Percentiles rank a stretch among this genome's conserved stretches.
These are phyloP conservation scores for Fusarium sublunatum DNA, from an alignment of 2,329 filamentous ascomycete species.

Conservation along the genomic window DNA sequence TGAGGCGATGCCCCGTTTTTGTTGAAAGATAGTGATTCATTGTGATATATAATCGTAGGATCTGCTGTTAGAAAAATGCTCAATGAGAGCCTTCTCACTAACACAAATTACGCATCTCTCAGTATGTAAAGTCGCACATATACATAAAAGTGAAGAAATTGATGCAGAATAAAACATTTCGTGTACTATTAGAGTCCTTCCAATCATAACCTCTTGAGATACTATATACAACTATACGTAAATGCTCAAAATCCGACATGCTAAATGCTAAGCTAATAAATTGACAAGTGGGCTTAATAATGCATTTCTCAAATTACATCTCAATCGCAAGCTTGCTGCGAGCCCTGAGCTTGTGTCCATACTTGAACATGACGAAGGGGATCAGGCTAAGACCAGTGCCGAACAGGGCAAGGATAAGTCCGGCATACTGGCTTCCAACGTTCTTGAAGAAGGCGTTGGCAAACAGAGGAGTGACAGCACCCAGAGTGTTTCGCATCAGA, in stretches of 20 bases:
- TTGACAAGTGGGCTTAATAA: not conserved
- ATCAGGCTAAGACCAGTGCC: slow-evolving; percentile 36
- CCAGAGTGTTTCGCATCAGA: slow-evolving; percentile 38
- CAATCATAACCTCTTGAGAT: too few relatives aligned
- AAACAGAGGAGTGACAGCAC: slow-evolving; percentile 37
- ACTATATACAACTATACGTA: not conserved
- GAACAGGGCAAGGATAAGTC: slow-evolving; percentile 35
- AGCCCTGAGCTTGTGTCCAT: slow-evolving; percentile 33
- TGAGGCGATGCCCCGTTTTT: not conserved
- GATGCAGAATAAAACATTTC: too few relatives aligned
- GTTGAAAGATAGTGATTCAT: accelerated
- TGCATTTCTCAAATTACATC: slow-evolving; percentile 13
- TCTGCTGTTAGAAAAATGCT: too few relatives aligned
- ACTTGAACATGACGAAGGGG: slow-evolving; percentile 41
- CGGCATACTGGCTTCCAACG: slow-evolving; percentile 38
- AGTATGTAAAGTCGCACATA: too few relatives aligned
- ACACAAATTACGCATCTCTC: too few relatives aligned
- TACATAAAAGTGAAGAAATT: too few relatives aligned
- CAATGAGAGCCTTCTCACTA: too few relatives aligned
- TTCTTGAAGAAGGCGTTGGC: slow-evolving; percentile 41
- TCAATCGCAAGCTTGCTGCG: slow-evolving; percentile 39
- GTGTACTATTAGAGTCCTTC: too few relatives aligned
- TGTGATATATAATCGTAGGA: not conserved
- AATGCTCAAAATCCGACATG: not conserved
- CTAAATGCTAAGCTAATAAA: not conserved